Evolutionary conservation across 169 alveolate species (phyloP).

Genomic region (Toxoplasma gondii): DNA sequence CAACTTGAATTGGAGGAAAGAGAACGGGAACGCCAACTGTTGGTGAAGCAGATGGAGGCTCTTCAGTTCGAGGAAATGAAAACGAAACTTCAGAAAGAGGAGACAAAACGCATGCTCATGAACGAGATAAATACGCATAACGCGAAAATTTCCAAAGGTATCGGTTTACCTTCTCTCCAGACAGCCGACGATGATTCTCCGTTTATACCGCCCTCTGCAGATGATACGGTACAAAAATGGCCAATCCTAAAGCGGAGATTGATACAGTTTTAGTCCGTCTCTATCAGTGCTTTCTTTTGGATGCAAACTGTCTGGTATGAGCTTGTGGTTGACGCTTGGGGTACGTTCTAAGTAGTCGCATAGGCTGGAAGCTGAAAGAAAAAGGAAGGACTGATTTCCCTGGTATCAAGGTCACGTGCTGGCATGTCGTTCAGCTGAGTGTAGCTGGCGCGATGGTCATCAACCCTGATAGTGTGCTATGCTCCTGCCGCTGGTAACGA

Average conservation of each 20-base stretch:
- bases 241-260: neutral
- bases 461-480: too few species aligned
- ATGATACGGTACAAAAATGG: neutral
- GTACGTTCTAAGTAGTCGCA: too few species aligned
- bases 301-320: too few species aligned
- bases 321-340: too few species aligned
- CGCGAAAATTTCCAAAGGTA: slow-evolving; percentile 64
- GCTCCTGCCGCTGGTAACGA: too few species aligned
- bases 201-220: neutral
- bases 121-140: slow-evolving; percentile 81
- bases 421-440: too few species aligned
- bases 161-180: neutral
- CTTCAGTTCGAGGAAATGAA: slow-evolving; percentile 78
- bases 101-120: slow-evolving; percentile 69
- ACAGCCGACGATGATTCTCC: neutral
- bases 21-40: slow-evolving; percentile 79
- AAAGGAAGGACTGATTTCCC: too few species aligned
- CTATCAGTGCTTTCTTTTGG: neutral
- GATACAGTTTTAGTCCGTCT: neutral
- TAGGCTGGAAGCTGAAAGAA: too few species aligned
- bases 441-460: too few species aligned
- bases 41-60: slow-evolving; percentile 77
- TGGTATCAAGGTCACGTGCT: too few species aligned
- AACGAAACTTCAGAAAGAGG: slow-evolving; percentile 70
- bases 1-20: slow-evolving; percentile 70